These are phyloP conservation scores for Physcomitrellopsis africana DNA, from an alignment of 225 moss, liverwort and hornwort genomes.

Conservation along the genomic window DNA sequence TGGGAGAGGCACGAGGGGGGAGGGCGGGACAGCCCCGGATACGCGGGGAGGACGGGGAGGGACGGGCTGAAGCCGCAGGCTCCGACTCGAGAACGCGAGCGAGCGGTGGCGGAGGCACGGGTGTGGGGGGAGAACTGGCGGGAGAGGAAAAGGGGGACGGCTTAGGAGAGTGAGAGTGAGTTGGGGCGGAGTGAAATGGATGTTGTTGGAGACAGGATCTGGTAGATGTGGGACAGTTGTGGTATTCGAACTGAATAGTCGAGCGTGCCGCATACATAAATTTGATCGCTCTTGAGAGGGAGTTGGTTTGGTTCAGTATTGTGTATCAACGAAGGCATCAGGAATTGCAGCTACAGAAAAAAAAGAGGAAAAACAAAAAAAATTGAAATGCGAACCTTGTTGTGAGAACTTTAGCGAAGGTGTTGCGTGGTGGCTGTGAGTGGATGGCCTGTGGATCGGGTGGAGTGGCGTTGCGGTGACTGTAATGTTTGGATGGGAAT, in stretches of 20 bases:
- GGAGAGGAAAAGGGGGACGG: constrained; percentile 90
- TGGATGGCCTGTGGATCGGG: too few relatives aligned
- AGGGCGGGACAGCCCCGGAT: constrained; percentile 87
- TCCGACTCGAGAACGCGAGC: constrained; percentile 93
- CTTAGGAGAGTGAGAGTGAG: constrained; percentile 32
- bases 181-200: constrained; percentile 10
- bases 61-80: constrained; percentile 64
- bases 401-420: too few relatives aligned
- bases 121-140: constrained; percentile 99
- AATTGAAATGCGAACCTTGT: too few relatives aligned
- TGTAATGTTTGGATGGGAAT: too few relatives aligned
- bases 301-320: constrained; percentile 27
- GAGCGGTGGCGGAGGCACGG: constrained; percentile 95
- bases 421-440: too few relatives aligned
- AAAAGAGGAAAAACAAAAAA: too few relatives aligned
- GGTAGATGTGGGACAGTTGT: constrained; percentile 36
- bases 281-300: constrained; percentile 25
- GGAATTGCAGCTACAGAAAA: too few relatives aligned
- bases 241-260: constrained; percentile 34
- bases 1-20: constrained; percentile 92
- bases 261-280: constrained; percentile 41
- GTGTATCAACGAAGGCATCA: constrained; percentile 33
- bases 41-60: constrained; percentile 67
- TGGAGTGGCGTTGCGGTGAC: too few relatives aligned
- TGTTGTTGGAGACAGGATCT: constrained; percentile 45